These are phyloP conservation scores for Sutorius australiensis DNA, from an alignment of 768 basidiomycete genomes.

Conservation along the genomic window DNA sequence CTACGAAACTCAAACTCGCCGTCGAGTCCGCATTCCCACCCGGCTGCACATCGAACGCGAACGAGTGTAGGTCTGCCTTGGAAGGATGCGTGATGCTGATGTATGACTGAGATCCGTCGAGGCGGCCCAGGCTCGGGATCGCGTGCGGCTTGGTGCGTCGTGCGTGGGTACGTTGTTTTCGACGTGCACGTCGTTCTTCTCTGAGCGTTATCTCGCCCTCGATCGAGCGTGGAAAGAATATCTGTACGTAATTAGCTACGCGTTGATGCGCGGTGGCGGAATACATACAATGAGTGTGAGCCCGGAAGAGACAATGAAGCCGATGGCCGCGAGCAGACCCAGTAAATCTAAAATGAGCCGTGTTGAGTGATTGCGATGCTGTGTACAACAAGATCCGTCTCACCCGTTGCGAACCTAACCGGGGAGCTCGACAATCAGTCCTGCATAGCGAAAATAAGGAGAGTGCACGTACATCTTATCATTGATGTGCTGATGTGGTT, in stretches of 20 bases:
- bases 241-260: slow-evolving; percentile 39
- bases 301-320: slow-evolving; percentile 62
- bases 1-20: background rate
- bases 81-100: slow-evolving; percentile 9
- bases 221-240: slow-evolving; percentile 81
- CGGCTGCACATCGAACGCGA: background rate
- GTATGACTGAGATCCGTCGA: slow-evolving; percentile 4
- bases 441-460: no score
- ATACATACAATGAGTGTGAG: slow-evolving; percentile 63
- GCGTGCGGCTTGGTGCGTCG: background rate
- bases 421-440: background rate
- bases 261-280: background rate
- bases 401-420: slow-evolving; percentile 28
- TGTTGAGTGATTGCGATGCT: background rate
- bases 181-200: slow-evolving; percentile 38
- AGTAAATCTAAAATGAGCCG: slow-evolving; percentile 47
- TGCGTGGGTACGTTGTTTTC: slow-evolving; percentile 18
- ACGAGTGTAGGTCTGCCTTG: background rate
- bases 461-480: slow-evolving; percentile 43
- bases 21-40: background rate
- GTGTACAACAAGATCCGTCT: background rate
- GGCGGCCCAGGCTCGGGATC: no score
- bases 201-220: slow-evolving; percentile 57
- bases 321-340: slow-evolving; percentile 53
- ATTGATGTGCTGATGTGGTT: slow-evolving; percentile 61